Conservation (phyloP, 139 green algal genomes). For the Closterium sp. region DNA sequence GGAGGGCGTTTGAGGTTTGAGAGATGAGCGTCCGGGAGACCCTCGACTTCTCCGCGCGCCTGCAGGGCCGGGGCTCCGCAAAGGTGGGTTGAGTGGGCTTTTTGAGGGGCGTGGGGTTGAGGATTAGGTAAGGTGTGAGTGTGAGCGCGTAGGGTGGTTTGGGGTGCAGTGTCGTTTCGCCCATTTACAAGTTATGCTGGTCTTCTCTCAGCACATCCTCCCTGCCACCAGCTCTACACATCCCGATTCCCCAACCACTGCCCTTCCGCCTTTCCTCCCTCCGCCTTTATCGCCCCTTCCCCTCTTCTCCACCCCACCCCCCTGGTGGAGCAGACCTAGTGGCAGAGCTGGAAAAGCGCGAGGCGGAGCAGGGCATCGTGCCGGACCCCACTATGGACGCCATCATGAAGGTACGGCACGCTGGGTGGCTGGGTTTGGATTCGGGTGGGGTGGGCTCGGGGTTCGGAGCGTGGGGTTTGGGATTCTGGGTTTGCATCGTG, state of each 20-base stretch:
- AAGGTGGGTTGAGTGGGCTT: not conserved
- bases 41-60: conserved; percentile 39
- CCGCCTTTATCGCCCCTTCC: not conserved
- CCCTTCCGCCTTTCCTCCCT: not conserved
- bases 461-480: too few species aligned
- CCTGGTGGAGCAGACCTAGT: conserved; percentile 4
- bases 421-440: not conserved
- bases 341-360: conserved; percentile 10
- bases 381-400: conserved; percentile 17
- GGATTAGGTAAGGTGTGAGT: not conserved
- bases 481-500: too few species aligned
- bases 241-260: too few species aligned
- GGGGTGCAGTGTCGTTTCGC: too few species aligned
- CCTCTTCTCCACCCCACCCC: not conserved
- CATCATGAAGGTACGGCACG: conserved; percentile 25
- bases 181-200: too few species aligned
- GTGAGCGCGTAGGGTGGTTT: too few species aligned
- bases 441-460: too few species aligned
- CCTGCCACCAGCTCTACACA: too few species aligned
- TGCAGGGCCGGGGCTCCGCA: conserved; percentile 13
- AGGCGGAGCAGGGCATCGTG: conserved; percentile 14
- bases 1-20: too few species aligned
- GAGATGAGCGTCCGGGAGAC: conserved; percentile 57
- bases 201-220: too few species aligned
- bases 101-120: too few species aligned